Conservation (phyloP, 257 asterid genomes). For the Mitragyna speciosa region DNA sequence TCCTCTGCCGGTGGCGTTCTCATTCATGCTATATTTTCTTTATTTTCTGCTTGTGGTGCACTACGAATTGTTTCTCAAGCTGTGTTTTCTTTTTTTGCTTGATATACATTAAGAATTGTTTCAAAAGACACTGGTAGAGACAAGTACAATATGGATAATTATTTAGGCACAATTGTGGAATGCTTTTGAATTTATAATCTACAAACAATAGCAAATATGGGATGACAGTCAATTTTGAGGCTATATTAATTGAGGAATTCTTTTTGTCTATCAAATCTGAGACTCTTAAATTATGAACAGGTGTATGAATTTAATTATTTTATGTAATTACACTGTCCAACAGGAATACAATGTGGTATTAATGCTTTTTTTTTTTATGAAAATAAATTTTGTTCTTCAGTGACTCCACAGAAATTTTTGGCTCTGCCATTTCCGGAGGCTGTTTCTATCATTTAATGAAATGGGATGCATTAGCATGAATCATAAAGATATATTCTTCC, state of each 20-base stretch:
- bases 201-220: background rate
- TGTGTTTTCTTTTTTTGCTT: background rate
- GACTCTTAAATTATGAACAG: background rate
- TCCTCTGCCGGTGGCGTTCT: conserved; percentile 7
- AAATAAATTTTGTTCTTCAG: background rate
- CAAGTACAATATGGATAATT: background rate
- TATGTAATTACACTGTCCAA: no score
- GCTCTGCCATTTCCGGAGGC: background rate
- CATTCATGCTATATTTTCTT: background rate
- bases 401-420: background rate
- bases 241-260: background rate
- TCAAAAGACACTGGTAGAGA: background rate
- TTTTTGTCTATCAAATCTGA: background rate
- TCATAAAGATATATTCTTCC: no score
- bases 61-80: background rate
- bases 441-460: background rate
- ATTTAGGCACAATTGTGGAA: background rate
- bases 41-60: background rate
- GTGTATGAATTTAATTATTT: background rate
- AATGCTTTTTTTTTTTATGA: background rate
- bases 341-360: no score
- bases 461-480: no score
- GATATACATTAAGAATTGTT: background rate
- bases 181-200: background rate
- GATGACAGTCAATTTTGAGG: background rate